phyloP scores from a whole-genome alignment of 2,329 filamentous ascomycete genomes.

The Xylaria sp. region DNA sequence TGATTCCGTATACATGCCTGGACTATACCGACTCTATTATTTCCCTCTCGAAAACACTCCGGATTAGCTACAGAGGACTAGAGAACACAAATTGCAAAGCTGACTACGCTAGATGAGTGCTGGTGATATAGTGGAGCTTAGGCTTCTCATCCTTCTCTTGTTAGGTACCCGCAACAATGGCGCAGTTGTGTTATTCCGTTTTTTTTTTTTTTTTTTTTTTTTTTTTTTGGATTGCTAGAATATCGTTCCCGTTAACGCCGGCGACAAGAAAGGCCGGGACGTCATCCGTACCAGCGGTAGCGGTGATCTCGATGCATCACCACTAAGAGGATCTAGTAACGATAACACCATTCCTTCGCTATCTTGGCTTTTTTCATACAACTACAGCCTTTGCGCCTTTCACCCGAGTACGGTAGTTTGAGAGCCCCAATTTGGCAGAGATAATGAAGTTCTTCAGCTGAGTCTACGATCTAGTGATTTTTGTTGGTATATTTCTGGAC shows the following conservation, averaged over 20 bases:
- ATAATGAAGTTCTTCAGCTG: neutral
- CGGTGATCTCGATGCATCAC: neutral
- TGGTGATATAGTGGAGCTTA: slow-evolving; percentile 4
- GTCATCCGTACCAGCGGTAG: neutral
- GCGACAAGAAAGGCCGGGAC: neutral
- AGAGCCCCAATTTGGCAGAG: neutral
- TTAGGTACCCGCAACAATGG: neutral
- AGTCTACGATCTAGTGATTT: neutral
- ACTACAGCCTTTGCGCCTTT: neutral
- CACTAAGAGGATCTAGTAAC: neutral
- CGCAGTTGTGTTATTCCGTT: neutral
- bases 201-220: neutral
- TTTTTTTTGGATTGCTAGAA: neutral
- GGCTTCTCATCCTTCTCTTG: slow-evolving; percentile 16
- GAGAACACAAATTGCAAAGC: slow-evolving; percentile 5
- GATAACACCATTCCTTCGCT: slow-evolving; percentile 8
- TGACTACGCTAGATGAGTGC: neutral
- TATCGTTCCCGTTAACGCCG: neutral
- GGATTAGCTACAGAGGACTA: neutral
- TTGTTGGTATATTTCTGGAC: neutral
- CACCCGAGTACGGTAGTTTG: neutral
- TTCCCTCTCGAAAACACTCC: neutral
- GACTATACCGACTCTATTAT: neutral
- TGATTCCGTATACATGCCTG: neutral
- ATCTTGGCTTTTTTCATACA: slow-evolving; percentile 17